Conservation (phyloP, 805 yeast genomes). For the Candida golubevii region DNA sequence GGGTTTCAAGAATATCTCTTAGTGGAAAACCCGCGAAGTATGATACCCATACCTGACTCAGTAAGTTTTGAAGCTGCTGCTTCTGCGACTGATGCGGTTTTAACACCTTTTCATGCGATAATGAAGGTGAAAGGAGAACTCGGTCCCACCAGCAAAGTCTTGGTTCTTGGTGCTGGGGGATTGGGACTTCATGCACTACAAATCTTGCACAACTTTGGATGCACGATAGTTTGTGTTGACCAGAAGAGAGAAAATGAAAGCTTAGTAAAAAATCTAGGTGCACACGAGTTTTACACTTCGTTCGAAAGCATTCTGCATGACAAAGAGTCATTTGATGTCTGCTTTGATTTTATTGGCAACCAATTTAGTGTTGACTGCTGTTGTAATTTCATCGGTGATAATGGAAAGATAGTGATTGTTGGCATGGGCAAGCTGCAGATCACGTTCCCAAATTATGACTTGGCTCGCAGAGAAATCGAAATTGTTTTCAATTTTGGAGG, state of each 20-base stretch:
- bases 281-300: slow-evolving; percentile 38
- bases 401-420: slow-evolving; percentile 39
- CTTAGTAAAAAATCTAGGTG: slow-evolving; percentile 34
- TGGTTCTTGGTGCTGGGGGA: slow-evolving; percentile 41
- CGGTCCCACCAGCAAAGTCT: slow-evolving; percentile 33
- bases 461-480: slow-evolving; percentile 40
- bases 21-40: slow-evolving; percentile 30
- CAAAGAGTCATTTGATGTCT: slow-evolving; percentile 32
- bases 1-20: slow-evolving; percentile 40
- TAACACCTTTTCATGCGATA: slow-evolving; percentile 42
- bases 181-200: slow-evolving; percentile 43
- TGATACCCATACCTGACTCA: slow-evolving; percentile 38
- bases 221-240: slow-evolving; percentile 33
- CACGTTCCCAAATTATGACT: slow-evolving; percentile 26
- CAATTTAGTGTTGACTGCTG: slow-evolving; percentile 26
- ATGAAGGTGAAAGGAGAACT: slow-evolving; percentile 28
- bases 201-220: slow-evolving; percentile 29
- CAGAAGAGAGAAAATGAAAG: slow-evolving; percentile 14
- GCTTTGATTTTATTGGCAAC: slow-evolving; percentile 36
- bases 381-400: slow-evolving; percentile 27
- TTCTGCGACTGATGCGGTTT: slow-evolving; percentile 38
- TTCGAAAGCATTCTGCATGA: slow-evolving; percentile 21
- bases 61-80: slow-evolving; percentile 39
- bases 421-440: slow-evolving; percentile 39
- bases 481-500: slow-evolving; percentile 43